phyloP scores from a whole-genome alignment of 768 basidiomycete species.

The Lanmaoa pseudosensibilis region DNA sequence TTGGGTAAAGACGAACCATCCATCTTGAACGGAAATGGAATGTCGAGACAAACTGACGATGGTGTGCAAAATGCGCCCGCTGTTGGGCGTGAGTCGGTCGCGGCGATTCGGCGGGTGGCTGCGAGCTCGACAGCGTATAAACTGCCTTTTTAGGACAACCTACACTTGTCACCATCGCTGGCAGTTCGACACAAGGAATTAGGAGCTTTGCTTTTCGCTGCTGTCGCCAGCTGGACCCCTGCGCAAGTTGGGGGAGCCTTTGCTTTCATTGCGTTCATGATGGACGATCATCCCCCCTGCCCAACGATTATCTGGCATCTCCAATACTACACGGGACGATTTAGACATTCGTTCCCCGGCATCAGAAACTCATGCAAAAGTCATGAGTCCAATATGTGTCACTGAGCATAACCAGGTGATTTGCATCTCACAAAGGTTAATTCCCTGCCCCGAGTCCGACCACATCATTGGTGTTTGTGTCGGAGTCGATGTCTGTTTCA shows the following conservation, averaged over 20 bases:
- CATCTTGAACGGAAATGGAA: conserved; percentile 15
- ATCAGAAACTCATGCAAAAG: not conserved
- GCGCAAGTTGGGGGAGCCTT: not conserved
- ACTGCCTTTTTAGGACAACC: conserved; percentile 17
- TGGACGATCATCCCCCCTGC: no score
- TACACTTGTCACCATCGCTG: not conserved
- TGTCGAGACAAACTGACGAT: not conserved
- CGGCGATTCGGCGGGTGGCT: conserved; percentile 15
- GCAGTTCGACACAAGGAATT: not conserved
- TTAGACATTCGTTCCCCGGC: not conserved
- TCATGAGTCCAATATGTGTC: not conserved
- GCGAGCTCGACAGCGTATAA: not conserved
- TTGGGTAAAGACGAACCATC: conserved; percentile 32
- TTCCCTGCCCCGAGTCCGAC: conserved; percentile 1
- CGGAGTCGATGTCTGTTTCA: conserved; percentile 28
- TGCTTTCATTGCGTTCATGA: not conserved
- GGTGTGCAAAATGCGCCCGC: conserved; percentile 1
- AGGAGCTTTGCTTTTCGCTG: not conserved
- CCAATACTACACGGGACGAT: not conserved
- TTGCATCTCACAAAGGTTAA: not conserved
- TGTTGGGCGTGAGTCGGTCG: conserved; percentile 6
- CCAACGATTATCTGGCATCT: not conserved
- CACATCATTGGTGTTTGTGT: not conserved
- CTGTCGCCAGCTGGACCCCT: not conserved
- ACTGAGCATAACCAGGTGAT: not conserved